Evolutionary conservation across 768 basidiomycete species (phyloP), one percentile per base, ranked within the genome.

Genomic region (Rhizopogon salebrosus): DNA sequence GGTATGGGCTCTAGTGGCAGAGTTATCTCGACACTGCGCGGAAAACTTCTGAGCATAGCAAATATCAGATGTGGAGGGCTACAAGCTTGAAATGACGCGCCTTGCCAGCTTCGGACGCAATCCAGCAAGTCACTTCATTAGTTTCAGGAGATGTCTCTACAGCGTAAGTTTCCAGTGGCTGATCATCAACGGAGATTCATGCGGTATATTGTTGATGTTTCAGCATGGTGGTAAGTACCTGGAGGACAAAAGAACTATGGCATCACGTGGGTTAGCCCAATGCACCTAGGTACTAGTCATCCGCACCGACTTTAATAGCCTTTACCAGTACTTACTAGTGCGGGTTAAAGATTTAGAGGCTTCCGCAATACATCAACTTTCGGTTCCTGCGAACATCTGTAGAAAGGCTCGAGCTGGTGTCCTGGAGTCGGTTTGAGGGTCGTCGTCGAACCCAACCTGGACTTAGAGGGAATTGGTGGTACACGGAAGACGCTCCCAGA

Each of bases 11-110:
- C 50, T 20, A 49, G 16, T 18, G 22, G 9, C 26, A n/a, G 22
- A n/a, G 14, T 5, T n/a, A 11, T 48, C 48, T 51, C 29, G 41
- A 29, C 42, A 48, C 22, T 48, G 53, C 45, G 68, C 41, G n/a
- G 65, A 59, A 48, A 68, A 67, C 24, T 8, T 24, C 68, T 69
- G 31, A 24, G 41, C 4, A 31, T 3, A 7, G 2, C 13, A 6
- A 20, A n/a, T 27, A 11, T 45, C 45, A 46, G 31, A 16, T 14
- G 6, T 10, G 29, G 29, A 46, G 22, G 20, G 29, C 20, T 10
- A 7, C 8, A 29, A 29, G 27, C 22, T 18, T 8, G 16, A 41
- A 23, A 20, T 20, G 36, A 27, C 41, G 18, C 49, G 59, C 26
- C 45, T 46, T 46, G 27, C 45, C 45, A 11, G 45, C 27, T 18